These are phyloP conservation scores for Trichoderma arundinaceum DNA, from an alignment of 2,329 filamentous ascomycete species.

Conservation along the genomic window DNA sequence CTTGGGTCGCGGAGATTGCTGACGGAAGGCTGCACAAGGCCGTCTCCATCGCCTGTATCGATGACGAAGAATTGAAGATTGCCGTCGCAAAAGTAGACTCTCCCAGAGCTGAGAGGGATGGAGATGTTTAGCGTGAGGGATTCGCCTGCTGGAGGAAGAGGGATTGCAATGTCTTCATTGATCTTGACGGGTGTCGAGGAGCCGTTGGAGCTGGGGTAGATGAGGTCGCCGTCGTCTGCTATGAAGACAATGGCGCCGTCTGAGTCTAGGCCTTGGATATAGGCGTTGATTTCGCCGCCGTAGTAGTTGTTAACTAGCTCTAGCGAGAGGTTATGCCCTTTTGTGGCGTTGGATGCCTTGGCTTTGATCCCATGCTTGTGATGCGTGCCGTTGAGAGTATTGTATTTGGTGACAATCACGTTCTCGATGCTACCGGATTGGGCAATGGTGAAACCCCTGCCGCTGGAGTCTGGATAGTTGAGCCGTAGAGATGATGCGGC, in stretches of 20 bases:
- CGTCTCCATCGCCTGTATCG: slow-evolving; percentile 40
- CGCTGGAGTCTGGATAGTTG: no score
- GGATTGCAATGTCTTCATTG: slow-evolving; percentile 51
- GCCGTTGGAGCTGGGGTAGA: slow-evolving; percentile 50
- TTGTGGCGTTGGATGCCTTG: slow-evolving; percentile 13
- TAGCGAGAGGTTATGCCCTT: slow-evolving; percentile 36
- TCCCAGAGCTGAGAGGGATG: slow-evolving; percentile 48
- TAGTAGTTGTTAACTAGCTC: slow-evolving; percentile 53
- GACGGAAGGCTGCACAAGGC: slow-evolving; percentile 56
- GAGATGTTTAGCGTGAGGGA: slow-evolving; percentile 49
- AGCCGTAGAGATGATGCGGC: background rate
- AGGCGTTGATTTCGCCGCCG: slow-evolving; percentile 49
- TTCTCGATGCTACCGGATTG: slow-evolving; percentile 42
- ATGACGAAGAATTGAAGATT: slow-evolving; percentile 52
- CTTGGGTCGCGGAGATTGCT: slow-evolving; percentile 52
- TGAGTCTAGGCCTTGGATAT: slow-evolving; percentile 53
- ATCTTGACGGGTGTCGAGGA: slow-evolving; percentile 47
- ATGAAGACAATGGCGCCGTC: slow-evolving; percentile 51
- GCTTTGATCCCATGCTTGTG: slow-evolving; percentile 28
- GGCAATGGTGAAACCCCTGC: slow-evolving; percentile 42
- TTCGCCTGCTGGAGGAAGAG: slow-evolving; percentile 47
- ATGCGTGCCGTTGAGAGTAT: slow-evolving; percentile 50
- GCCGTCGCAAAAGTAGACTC: slow-evolving; percentile 54
- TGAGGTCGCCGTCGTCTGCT: slow-evolving; percentile 47
- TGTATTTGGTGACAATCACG: slow-evolving; percentile 46